These are phyloP conservation scores for Aureobasidium sp. DNA, from an alignment of 2,329 filamentous ascomycete genomes.

Conservation along the genomic window DNA sequence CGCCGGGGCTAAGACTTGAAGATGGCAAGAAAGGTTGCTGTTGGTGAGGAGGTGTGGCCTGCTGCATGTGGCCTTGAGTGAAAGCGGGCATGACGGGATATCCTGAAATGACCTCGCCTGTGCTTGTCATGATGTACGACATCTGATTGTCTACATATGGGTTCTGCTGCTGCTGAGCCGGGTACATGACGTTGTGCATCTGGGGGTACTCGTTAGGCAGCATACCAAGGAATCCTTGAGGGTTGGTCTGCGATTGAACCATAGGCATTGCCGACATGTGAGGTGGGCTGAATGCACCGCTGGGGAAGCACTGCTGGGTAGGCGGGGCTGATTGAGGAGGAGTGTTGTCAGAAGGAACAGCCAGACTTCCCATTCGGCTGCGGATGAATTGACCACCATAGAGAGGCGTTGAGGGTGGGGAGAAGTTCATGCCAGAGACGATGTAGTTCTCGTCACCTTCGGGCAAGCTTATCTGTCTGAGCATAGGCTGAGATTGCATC, in stretches of 20 bases:
- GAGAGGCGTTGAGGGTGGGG: constrained; percentile 37
- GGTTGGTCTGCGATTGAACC: constrained; percentile 12
- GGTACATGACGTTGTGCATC: constrained; percentile 15
- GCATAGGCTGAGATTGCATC: constrained; percentile 18
- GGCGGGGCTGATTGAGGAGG: constrained; percentile 44
- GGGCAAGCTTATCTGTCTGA: constrained; percentile 31
- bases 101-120: constrained; percentile 8
- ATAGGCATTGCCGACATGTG: constrained; percentile 12
- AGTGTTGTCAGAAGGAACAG: constrained; percentile 34
- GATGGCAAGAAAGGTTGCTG: constrained; percentile 14
- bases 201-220: constrained; percentile 15
- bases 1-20: constrained; percentile 1
- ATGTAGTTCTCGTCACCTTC: constrained; percentile 24
- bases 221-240: constrained; percentile 13
- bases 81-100: constrained; percentile 10
- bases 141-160: constrained; percentile 14
- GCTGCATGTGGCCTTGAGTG: constrained; percentile 10
- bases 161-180: constrained; percentile 10
- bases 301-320: constrained; percentile 37
- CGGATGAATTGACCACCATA: constrained; percentile 23
- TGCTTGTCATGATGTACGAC: constrained; percentile 14
- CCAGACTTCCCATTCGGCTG: constrained; percentile 24
- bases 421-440: constrained; percentile 20
- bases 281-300: constrained; percentile 25
- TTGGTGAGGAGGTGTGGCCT: constrained; percentile 13